Evolutionary conservation across 495 filamentous ascomycete species (phyloP), one percentile per base, ranked within the genome.

Genomic region (Aspergillus taichungensis): DNA sequence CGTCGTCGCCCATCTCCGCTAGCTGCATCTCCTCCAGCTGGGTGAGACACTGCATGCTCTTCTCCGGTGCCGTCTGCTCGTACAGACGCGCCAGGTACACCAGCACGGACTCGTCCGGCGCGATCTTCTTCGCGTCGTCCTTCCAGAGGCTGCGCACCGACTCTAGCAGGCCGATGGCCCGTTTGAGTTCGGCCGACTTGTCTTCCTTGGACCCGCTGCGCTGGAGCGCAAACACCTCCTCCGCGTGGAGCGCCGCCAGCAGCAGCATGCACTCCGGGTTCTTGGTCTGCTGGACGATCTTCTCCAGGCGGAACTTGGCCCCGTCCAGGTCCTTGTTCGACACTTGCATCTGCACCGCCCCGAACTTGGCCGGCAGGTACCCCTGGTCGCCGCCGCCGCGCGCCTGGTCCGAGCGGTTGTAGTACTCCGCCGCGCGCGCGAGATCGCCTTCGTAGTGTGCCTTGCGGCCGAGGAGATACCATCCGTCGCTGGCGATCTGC

Each of bases 401-500:
- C 34, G 92, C 86, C 55, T 87, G 81, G 59, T 98, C 94, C 2
- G 94, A 87, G 47, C 85, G 81, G 32, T 78, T 75, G 62, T 97
- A 98, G 59, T 79, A 92, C 43, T 94, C 87, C 8, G 69, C 71
- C 6, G 92, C 89, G 34, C 75, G 79, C 8, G 80, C 65, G 13
- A 73, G 55, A 40, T 95, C 80, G 27, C 71, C 67, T 48, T 75
- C 71, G 34, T 85, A 86, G 63, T 98, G 92, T 49, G 86, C 82
- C 56, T 94, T 95, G 36, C 89, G 74, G 9, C 87, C 92, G 10
- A 97, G 79, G 4, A 95, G 67, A 64, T 95, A 97, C 88, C 88
- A 96, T 13, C 91, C 92, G 55, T 98, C 92, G 60, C 88, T 95
- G 2, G 90, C 90, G 59, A 97, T 86, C 9, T 87, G 83, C 62